phyloP scores from a whole-genome alignment of 2,329 filamentous ascomycete genomes.

The Colletotrichum neosansevieriae region DNA sequence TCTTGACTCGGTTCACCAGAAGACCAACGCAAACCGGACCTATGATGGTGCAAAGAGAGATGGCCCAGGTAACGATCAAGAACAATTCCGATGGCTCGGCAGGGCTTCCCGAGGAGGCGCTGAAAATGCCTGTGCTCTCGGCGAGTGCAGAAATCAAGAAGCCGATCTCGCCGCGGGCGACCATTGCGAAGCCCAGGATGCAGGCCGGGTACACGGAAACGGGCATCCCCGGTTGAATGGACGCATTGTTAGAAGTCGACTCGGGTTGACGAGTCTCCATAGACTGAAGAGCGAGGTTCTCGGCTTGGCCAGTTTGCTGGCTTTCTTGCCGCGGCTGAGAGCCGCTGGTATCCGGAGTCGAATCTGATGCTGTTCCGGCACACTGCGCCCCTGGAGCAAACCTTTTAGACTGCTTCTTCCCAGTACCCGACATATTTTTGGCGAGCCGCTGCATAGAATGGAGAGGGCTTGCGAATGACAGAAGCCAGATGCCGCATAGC shows the following conservation, averaged over 20 bases:
- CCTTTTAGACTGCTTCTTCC: conserved; percentile 17
- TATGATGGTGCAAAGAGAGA: conserved; percentile 65
- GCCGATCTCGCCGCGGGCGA: conserved; percentile 83
- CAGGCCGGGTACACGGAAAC: conserved; percentile 75
- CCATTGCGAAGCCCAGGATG: conserved; percentile 77
- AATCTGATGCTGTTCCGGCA: background rate
- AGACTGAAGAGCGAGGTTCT: background rate
- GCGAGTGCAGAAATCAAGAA: conserved; percentile 80
- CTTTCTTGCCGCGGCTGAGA: background rate
- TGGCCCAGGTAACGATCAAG: conserved; percentile 67
- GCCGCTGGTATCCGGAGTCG: background rate
- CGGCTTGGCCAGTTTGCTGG: background rate
- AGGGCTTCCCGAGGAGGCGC: conserved; percentile 21
- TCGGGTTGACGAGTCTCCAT: conserved; percentile 37
- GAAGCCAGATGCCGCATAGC: conserved; percentile 69
- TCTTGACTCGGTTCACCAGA: conserved; percentile 57
- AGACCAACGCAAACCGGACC: conserved; percentile 63
- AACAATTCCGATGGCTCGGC: conserved; percentile 56
- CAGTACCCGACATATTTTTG: background rate
- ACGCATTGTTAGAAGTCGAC: conserved; percentile 34
- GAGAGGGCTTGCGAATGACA: conserved; percentile 50
- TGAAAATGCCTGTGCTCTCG: conserved; percentile 62
- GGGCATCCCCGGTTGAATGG: conserved; percentile 56
- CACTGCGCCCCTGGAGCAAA: conserved; percentile 33
- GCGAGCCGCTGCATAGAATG: conserved; percentile 15